Conservation (phyloP, 2,329 filamentous ascomycete genomes). For the Thermoascus crustaceus region DNA sequence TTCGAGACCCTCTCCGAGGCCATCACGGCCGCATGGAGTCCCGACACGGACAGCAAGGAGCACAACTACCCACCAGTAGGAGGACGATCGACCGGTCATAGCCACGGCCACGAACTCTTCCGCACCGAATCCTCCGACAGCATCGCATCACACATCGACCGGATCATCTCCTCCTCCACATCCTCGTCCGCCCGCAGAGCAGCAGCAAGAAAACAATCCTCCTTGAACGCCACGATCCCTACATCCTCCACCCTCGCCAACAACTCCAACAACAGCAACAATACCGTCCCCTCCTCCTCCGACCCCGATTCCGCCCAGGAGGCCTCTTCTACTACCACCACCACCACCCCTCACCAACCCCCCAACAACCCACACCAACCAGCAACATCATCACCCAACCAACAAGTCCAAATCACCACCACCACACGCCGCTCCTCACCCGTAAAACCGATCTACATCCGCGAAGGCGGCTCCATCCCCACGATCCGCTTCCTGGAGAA, state of each 20-base stretch:
- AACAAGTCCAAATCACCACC: no score
- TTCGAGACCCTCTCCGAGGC: conserved; percentile 83
- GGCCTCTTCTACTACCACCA: no score
- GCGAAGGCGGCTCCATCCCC: conserved; percentile 91
- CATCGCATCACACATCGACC: conserved; percentile 32
- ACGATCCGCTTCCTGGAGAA: conserved; percentile 92
- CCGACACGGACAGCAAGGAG: conserved; percentile 21
- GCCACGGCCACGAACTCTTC: conserved; percentile 15
- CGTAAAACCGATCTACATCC: conserved; percentile 69
- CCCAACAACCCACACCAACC: no score
- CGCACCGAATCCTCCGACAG: conserved; percentile 31
- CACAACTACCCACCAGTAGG: conserved; percentile 26
- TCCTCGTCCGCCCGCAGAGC: conserved; percentile 23
- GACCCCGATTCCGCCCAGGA: neutral
- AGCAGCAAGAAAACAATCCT: conserved; percentile 20
- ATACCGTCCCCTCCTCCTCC: conserved; percentile 5
- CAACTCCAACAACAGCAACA: conserved; percentile 10
- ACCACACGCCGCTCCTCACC: no score
- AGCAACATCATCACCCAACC: no score
- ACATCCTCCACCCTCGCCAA: conserved; percentile 35
- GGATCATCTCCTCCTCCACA: conserved; percentile 31
- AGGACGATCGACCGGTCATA: conserved; percentile 10
- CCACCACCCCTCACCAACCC: no score
- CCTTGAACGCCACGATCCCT: conserved; percentile 20
- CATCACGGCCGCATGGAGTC: conserved; percentile 74